These are phyloP conservation scores for Pachysandra terminalis DNA, from an alignment of 164 flowering plant genomes.

Conservation along the genomic window DNA sequence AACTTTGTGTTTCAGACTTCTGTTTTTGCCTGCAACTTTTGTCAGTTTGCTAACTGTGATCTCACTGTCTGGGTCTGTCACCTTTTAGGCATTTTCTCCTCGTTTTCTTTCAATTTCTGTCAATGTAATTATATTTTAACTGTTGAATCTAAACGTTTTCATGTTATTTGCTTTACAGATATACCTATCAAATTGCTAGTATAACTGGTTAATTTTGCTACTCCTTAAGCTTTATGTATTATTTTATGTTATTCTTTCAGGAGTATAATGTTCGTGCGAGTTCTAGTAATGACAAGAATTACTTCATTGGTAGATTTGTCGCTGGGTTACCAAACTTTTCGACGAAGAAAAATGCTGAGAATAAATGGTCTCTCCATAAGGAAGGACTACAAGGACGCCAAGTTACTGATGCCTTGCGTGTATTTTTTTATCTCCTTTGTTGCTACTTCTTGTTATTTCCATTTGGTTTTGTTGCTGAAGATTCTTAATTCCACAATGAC, in stretches of 20 bases:
- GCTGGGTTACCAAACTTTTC: slow-evolving; percentile 80
- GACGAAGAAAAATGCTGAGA: slow-evolving; percentile 76
- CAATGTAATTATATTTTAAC: no score
- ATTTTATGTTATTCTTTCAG: slow-evolving; percentile 31
- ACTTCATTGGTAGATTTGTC: slow-evolving; percentile 79
- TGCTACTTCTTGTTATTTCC: not conserved
- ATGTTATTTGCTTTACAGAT: no score
- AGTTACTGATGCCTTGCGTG: slow-evolving; percentile 82
- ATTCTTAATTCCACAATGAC: not conserved
- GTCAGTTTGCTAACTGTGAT: no score
- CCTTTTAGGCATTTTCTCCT: no score
- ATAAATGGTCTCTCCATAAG: slow-evolving; percentile 78
- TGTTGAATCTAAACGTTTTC: no score
- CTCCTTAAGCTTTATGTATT: no score
- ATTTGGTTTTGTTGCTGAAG: not conserved
- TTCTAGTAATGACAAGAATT: slow-evolving; percentile 60
- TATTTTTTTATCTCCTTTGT: slow-evolving; percentile 22
- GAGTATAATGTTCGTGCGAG: slow-evolving; percentile 86
- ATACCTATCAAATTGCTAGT: no score
- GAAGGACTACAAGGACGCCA: slow-evolving; percentile 95
- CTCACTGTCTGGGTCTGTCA: no score
- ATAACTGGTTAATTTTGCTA: no score
- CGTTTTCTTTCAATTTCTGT: no score
- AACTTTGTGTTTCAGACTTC: no score
- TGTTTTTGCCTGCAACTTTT: no score